phyloP scores from a whole-genome alignment of 805 yeast species.

The Scheffersomyces amazonensis region DNA sequence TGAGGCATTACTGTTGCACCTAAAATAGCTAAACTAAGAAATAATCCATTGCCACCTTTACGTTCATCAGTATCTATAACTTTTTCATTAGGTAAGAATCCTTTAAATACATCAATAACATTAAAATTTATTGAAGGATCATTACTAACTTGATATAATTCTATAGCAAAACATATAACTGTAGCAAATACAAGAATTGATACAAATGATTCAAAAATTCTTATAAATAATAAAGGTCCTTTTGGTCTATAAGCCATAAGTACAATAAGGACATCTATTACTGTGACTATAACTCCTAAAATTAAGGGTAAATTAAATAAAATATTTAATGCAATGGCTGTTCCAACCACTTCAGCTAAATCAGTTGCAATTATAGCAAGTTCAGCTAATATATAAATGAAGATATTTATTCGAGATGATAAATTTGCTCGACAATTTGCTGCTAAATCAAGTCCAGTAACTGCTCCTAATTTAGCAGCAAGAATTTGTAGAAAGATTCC shows the following conservation, averaged over 20 bases:
- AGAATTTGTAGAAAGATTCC: constrained; percentile 85
- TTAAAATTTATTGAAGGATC: constrained; percentile 43
- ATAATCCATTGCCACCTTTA: constrained; percentile 45
- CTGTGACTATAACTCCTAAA: constrained; percentile 80
- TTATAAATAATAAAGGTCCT: constrained; percentile 73
- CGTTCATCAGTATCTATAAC: constrained; percentile 36
- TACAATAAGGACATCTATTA: constrained; percentile 81
- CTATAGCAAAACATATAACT: constrained; percentile 80
- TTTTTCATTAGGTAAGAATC: constrained; percentile 46
- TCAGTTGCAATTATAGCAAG: constrained; percentile 93
- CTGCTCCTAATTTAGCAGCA: constrained; percentile 87
- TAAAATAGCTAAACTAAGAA: constrained; percentile 43
- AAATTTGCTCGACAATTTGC: constrained; percentile 78
- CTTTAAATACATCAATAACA: constrained; percentile 48
- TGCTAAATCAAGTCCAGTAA: constrained; percentile 91
- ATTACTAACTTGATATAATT: constrained; percentile 65
- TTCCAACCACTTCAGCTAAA: constrained; percentile 96
- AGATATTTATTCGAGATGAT: constrained; percentile 55
- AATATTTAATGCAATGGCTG: constrained; percentile 89
- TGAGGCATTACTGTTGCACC: constrained; percentile 50
- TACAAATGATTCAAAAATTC: constrained; percentile 81
- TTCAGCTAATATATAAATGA: constrained; percentile 77
- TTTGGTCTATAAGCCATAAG: constrained; percentile 83
- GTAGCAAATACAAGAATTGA: constrained; percentile 75
- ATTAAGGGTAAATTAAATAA: constrained; percentile 76